phyloP scores from a whole-genome alignment of 2,329 filamentous ascomycete genomes.

The Colletotrichum liriopes region DNA sequence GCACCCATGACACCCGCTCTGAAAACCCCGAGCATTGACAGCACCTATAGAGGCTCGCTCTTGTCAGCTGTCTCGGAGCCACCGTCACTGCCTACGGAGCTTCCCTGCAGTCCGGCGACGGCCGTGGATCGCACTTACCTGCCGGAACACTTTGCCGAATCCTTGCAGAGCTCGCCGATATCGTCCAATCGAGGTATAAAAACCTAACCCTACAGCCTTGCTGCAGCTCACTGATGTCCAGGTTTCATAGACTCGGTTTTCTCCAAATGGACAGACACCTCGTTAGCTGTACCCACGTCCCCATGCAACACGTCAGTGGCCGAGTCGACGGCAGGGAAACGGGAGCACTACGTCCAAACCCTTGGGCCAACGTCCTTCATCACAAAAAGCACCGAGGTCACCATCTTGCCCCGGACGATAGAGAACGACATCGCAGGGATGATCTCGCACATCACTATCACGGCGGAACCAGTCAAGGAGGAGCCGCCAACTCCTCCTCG shows the following conservation, averaged over 20 bases:
- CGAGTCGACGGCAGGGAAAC: constrained; percentile 49
- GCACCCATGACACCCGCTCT: constrained; percentile 38
- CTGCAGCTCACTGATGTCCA: constrained; percentile 45
- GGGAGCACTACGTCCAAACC: constrained; percentile 55
- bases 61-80: constrained; percentile 36
- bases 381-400: constrained; percentile 58
- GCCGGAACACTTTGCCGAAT: constrained; percentile 36
- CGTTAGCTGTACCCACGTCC: constrained; percentile 51
- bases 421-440: constrained; percentile 54
- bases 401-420: constrained; percentile 51
- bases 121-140: constrained; percentile 17
- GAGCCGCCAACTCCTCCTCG: constrained; percentile 50
- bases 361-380: constrained; percentile 61
- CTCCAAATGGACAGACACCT: constrained; percentile 61
- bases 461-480: constrained; percentile 48
- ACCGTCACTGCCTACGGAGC: constrained; percentile 14
- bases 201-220: constrained; percentile 7
- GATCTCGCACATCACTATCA: constrained; percentile 57
- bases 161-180: constrained; percentile 44
- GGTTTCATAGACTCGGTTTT: constrained; percentile 58
- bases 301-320: constrained; percentile 52
- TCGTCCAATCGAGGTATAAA: constrained; percentile 55
- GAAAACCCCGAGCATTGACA: constrained; percentile 35
- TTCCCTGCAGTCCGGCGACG: constrained; percentile 19
- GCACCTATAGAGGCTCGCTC: constrained; percentile 34